These are phyloP conservation scores for Trichoderma sp. DNA, from an alignment of 2,329 filamentous ascomycete species.

Conservation along the genomic window DNA sequence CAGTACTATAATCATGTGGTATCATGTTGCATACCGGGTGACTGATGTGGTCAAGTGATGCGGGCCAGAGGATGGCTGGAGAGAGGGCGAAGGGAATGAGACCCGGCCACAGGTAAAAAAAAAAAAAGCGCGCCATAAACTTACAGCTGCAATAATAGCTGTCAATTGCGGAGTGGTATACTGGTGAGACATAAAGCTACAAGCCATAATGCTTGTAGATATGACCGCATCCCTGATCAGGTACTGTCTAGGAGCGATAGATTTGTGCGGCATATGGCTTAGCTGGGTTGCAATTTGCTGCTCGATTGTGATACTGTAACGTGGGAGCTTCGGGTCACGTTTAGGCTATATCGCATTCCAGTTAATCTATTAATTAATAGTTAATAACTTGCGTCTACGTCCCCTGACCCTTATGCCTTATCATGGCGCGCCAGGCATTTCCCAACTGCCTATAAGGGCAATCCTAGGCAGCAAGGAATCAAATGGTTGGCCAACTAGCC, in stretches of 20 bases:
- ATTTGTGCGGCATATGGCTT: background rate
- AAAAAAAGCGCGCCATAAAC: background rate
- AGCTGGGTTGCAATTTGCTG: conserved; percentile 1
- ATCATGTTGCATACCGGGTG: background rate
- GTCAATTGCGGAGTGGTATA: background rate
- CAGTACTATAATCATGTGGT: background rate
- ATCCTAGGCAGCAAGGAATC: background rate
- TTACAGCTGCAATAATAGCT: background rate
- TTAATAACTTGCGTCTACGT: background rate
- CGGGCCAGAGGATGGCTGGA: background rate
- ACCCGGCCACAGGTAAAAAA: background rate
- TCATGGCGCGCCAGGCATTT: background rate
- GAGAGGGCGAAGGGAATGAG: background rate
- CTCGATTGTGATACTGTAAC: conserved; percentile 3
- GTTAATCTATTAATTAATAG: background rate
- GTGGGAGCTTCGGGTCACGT: background rate
- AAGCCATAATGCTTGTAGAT: background rate
- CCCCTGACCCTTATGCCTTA: background rate
- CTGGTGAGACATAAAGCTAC: background rate
- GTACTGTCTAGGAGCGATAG: background rate
- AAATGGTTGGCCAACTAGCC: background rate
- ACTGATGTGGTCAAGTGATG: background rate
- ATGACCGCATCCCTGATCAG: background rate
- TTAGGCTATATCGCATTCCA: background rate
- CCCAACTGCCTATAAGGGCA: conserved; percentile 5